Percentiles rank a stretch among this genome's conserved stretches.
Evolutionary conservation across 2,329 filamentous ascomycete species (phyloP).

Genomic region (Aspergillus quadricinctus): DNA sequence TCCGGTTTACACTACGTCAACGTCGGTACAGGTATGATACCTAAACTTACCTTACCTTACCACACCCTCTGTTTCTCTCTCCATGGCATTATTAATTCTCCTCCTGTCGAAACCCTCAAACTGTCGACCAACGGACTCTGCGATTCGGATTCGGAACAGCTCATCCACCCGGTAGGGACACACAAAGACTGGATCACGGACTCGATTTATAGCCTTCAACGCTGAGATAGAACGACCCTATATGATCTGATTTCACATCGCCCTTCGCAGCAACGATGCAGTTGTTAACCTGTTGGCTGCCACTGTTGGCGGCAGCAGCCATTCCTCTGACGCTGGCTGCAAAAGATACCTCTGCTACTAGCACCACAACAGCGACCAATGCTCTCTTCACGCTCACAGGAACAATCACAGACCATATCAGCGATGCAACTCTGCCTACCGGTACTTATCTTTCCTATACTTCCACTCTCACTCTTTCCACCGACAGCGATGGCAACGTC

Average conservation of each 20-base stretch:
- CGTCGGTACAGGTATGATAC: not conserved
- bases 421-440: slow-evolving; percentile 30
- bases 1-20: not conserved
- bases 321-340: not conserved
- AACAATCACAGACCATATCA: slow-evolving; percentile 17
- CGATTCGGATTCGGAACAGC: not conserved
- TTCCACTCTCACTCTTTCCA: slow-evolving; percentile 29
- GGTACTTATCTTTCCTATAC: slow-evolving; percentile 37
- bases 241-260: not conserved
- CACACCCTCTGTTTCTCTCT: not conserved
- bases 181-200: not conserved
- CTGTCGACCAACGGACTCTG: not conserved
- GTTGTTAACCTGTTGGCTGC: not conserved
- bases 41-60: not conserved
- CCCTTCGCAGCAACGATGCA: not conserved
- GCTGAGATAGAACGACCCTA: not conserved
- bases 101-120: not conserved
- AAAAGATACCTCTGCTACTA: not conserved
- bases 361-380: not conserved
- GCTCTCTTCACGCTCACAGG: slow-evolving; percentile 18
- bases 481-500: slow-evolving; percentile 13
- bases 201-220: not conserved
- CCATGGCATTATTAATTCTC: not conserved
- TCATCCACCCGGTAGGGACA: not conserved
- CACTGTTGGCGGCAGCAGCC: not conserved